Base-by-base conservation (phyloP, 2,329 filamentous ascomycete genomes). In the Penicillium crustosum region DNA sequence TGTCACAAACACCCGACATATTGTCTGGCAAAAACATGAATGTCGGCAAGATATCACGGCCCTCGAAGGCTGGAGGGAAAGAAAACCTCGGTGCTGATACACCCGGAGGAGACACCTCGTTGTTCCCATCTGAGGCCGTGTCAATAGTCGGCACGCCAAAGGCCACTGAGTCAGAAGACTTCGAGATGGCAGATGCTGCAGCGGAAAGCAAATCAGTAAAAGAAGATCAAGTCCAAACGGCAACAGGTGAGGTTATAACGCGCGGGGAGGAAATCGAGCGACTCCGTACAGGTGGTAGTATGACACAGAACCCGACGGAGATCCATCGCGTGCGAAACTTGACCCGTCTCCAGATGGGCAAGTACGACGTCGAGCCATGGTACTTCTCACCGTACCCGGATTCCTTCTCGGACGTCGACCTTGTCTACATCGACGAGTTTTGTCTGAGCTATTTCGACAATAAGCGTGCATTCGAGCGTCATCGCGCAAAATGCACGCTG, bases 291-390 rank as follows among this genome's bases (percentile, higher is more conserved):
- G 90, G 91, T 25, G 95, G 94, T 33, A 97, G 92, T 60, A 97
- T 99, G 94, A 99, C 95, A 12, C 95, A 99, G 73, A 97, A 97
- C 65, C 94, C 96, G 57, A 92, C 93, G 13, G 95, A 99, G 72
- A 92, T 99, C 60, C 93, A 93, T 25, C 89, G 95, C 53, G 96
- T 99, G 55, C 89, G 94, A 69, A 99, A 99, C 72, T 87, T 99
- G 64, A 91, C 90, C 54, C 93, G 89, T 65, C 88, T 99, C 4
- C 93, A 97, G 73, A 97, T 99, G 81, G 95, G 94, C 44, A 87
- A 88, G 66, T 89, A 87, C 72, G 91, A 97, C 68, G 85, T 99
- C 43, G 95, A 96, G 73, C 94, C 94, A 0, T 99, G 94, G 94
- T 99, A 99, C 75, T 99, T 99, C 78, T 96, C 92, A 6, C 94